Evolutionary conservation across 2,329 filamentous ascomycete genomes (phyloP), one percentile per base, ranked within the genome.

Genomic region (Colletotrichum cordylinicola): DNA sequence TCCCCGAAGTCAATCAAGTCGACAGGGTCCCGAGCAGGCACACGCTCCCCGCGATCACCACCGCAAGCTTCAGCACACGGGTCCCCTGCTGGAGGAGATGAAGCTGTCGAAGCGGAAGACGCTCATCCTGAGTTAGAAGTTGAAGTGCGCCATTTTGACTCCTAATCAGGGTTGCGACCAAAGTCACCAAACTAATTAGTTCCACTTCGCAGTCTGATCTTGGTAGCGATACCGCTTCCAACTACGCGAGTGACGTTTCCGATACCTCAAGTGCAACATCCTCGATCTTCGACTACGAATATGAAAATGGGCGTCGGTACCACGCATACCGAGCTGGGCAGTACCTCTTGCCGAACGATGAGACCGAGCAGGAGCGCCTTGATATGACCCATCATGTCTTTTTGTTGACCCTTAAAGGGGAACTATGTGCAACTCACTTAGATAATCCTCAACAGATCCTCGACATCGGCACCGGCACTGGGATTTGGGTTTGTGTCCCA

Each of bases 401-500:
- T 21, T 81, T 82, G 12, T 62, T 88, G 13, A 83, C 82, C 8
- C 79, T 84, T 8, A 79, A 81, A 2, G 81, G 80, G 4, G 82
- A 82, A 29, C 79, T 87, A 1, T 85, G 86, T 66, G 82, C 81
- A 2, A 82, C 80, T 8, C 83, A 78, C 24, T 82, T 87, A 6
- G 86, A 82, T 79, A 85, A 84, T 6, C 86, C 86, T 3, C 78
- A 80, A 10, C 79, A 80, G 15, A 82, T 86, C 6, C 81, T 86
- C 29, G 87, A 89, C 65, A 80, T 89, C 37, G 87, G 83, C 10
- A 89, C 87, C 0, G 87, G 87, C 5, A 85, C 84, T 2, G 87
- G 87, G 1, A 89, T 91, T 77, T 93, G 92, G 92, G 75, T 87
- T 24, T 27, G 52, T 56, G 18, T n/a, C 0, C 12, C 18, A 1